phyloP scores from a whole-genome alignment of 1,284 basidiomycete species.

The Peniophora sp. region DNA sequence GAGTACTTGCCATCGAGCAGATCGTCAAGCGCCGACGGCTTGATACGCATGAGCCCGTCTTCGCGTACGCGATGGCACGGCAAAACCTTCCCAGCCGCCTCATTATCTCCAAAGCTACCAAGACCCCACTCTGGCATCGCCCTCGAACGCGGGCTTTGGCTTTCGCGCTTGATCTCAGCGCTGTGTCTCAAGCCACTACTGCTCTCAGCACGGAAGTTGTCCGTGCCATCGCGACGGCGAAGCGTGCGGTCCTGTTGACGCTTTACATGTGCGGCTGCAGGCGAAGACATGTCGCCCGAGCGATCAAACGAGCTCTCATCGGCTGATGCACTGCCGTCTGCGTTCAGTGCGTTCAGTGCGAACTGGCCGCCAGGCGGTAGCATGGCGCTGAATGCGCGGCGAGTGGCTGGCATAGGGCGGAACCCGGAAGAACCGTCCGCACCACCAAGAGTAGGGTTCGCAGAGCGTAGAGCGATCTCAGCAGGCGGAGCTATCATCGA shows the following conservation, averaged over 20 bases:
- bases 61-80: constrained; percentile 92
- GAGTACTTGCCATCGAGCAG: constrained; percentile 71
- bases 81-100: constrained; percentile 86
- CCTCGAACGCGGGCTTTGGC: constrained; percentile 32
- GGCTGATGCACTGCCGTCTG: constrained; percentile 33
- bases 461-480: constrained; percentile 30
- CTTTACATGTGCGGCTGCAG: constrained; percentile 68
- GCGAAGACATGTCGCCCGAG: constrained; percentile 56
- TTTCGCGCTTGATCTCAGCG: constrained; percentile 37
- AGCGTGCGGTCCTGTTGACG: constrained; percentile 68
- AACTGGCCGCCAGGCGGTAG: constrained; percentile 39
- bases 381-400: constrained; percentile 71
- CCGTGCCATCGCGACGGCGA: constrained; percentile 68
- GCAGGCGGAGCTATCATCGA: constrained; percentile 38
- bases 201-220: constrained; percentile 65
- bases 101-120: constrained; percentile 83
- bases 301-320: constrained; percentile 41
- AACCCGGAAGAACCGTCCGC: constrained; percentile 11
- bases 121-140: constrained; percentile 15
- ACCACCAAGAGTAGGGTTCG: constrained; percentile 11
- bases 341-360: too few species aligned
- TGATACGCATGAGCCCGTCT: constrained; percentile 93
- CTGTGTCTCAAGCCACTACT: constrained; percentile 44
- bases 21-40: constrained; percentile 69
- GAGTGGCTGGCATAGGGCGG: constrained; percentile 30